Evolutionary conservation across 768 basidiomycete genomes (phyloP).

Genomic region (Lactarius hatsudake): DNA sequence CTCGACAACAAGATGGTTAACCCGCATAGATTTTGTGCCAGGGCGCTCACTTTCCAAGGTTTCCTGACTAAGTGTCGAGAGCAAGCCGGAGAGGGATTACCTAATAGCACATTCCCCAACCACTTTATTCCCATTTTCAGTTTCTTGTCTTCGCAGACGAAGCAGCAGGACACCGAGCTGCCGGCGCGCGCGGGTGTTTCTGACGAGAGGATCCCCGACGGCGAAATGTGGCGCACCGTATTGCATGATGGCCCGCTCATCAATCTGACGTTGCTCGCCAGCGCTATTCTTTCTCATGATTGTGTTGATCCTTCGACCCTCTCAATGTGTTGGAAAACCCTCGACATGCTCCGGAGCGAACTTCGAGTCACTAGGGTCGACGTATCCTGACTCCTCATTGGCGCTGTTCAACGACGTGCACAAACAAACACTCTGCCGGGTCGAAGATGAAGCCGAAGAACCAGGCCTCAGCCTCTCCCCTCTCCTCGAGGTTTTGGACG

Average conservation of each 20-base stretch:
- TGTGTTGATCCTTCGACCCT: neutral
- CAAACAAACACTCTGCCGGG: neutral
- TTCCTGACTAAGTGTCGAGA: neutral
- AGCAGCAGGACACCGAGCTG: no score
- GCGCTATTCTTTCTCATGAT: neutral
- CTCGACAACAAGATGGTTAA: neutral
- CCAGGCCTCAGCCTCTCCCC: neutral
- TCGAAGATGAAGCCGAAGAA: neutral
- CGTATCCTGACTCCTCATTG: neutral
- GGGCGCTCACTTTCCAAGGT: constrained; percentile 3
- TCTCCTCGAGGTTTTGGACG: neutral
- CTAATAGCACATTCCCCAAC: neutral
- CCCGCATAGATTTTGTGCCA: constrained; percentile 2
- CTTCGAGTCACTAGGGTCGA: neutral
- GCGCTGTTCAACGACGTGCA: neutral
- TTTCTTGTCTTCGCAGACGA: neutral
- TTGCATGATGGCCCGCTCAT: constrained; percentile 9
- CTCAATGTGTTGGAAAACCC: constrained; percentile 15
- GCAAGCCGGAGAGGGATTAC: neutral
- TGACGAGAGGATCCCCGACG: neutral
- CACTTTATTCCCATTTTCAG: neutral
- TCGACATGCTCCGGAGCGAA: constrained; percentile 11
- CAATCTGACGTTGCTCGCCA: constrained; percentile 5
- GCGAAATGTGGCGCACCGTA: neutral
- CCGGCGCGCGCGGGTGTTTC: no score